Conservation (phyloP, 139 green algal species). For the Tetraselmis striata region DNA sequence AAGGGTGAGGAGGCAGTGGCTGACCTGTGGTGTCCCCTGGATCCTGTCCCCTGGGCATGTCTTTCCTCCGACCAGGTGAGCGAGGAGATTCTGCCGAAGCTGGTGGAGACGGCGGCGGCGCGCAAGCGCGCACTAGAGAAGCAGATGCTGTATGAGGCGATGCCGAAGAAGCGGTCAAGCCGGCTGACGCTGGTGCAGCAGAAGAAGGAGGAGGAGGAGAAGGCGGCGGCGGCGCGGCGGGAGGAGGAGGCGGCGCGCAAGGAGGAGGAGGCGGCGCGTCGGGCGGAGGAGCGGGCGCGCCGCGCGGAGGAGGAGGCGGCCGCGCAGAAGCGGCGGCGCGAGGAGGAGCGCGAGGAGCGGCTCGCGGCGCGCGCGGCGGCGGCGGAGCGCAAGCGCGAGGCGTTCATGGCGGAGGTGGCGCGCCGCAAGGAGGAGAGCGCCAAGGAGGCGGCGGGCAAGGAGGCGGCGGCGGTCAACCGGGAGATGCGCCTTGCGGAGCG, state of each 20-base stretch:
- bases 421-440: background rate
- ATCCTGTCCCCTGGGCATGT: no score
- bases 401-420: background rate
- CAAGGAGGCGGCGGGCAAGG: background rate
- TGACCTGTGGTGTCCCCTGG: no score
- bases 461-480: background rate
- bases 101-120: background rate
- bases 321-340: background rate
- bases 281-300: background rate
- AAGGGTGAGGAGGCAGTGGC: no score
- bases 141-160: background rate
- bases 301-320: background rate
- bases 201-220: conserved; percentile 2
- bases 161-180: conserved; percentile 2
- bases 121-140: background rate
- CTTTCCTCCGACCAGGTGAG: no score
- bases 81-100: conserved; percentile 5
- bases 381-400: background rate
- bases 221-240: background rate
- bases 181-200: background rate
- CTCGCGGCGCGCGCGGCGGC: background rate
- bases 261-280: background rate
- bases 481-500: background rate
- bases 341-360: background rate
- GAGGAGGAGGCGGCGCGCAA: background rate